Evolutionary conservation across 2,329 filamentous ascomycete species (phyloP).

Genomic region (Trichoderma sp.): DNA sequence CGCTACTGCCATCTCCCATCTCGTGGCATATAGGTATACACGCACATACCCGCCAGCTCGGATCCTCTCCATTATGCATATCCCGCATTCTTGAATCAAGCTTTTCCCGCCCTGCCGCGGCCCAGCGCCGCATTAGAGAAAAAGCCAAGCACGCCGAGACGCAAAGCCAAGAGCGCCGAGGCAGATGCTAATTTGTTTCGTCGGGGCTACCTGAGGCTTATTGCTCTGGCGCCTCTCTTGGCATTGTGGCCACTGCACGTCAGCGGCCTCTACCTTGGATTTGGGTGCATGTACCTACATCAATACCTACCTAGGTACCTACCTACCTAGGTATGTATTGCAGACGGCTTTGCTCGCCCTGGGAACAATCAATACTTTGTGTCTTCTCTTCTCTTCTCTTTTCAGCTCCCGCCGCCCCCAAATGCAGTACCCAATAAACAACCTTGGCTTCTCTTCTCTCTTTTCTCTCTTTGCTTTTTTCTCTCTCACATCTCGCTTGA

Average conservation of each 20-base stretch:
- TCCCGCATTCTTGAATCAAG: constrained; percentile 19
- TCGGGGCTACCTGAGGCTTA: neutral
- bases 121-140: constrained; percentile 16
- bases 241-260: neutral
- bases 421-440: neutral
- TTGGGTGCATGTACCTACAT: no score
- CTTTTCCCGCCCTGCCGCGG: constrained; percentile 6
- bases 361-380: no score
- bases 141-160: constrained; percentile 24
- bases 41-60: constrained; percentile 5
- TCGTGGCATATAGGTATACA: neutral
- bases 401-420: constrained; percentile 6
- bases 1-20: neutral
- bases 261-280: constrained; percentile 9
- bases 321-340: no score
- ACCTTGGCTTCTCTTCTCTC: neutral
- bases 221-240: constrained; percentile 18
- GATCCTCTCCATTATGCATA: constrained; percentile 20
- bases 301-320: no score
- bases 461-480: neutral
- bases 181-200: constrained; percentile 1
- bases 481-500: neutral
- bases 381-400: neutral
- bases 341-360: no score
- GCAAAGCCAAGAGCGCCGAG: constrained; percentile 20